Evolutionary conservation across 805 yeast species (phyloP).

Genomic region (Metschnikowia santaceciliae): DNA sequence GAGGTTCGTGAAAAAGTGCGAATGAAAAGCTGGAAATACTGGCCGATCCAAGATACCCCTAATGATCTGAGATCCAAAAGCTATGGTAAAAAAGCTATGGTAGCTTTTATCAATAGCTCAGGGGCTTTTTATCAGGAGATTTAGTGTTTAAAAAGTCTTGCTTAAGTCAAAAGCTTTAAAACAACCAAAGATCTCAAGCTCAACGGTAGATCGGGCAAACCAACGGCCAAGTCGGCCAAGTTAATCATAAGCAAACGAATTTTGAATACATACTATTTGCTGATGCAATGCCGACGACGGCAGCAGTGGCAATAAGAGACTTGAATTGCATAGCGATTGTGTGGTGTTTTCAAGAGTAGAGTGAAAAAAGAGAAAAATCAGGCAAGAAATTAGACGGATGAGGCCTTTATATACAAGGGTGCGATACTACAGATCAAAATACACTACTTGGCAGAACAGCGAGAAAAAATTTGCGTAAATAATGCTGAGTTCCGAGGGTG

Average conservation of each 20-base stretch:
- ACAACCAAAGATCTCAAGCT: too few relatives aligned
- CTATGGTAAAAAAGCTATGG: too few relatives aligned
- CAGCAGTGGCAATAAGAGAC: slow-evolving; percentile 45
- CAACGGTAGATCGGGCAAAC: too few relatives aligned
- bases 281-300: slow-evolving; percentile 48
- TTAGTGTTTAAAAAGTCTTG: background rate
- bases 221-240: too few relatives aligned
- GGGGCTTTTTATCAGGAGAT: too few relatives aligned
- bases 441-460: background rate
- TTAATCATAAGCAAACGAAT: background rate
- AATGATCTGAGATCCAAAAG: too few relatives aligned
- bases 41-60: too few relatives aligned
- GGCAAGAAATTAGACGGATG: background rate
- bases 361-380: slow-evolving; percentile 1
- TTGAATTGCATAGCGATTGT: slow-evolving; percentile 51
- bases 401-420: background rate
- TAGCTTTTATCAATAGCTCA: too few relatives aligned
- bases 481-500: slow-evolving; percentile 11
- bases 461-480: slow-evolving; percentile 3
- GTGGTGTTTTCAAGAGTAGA: slow-evolving; percentile 7
- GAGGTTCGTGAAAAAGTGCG: background rate
- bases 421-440: background rate
- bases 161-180: background rate
- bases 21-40: too few relatives aligned
- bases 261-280: slow-evolving; percentile 25